Evolutionary conservation across 805 yeast species (phyloP).

Genomic region (Yarrowia hollandica): DNA sequence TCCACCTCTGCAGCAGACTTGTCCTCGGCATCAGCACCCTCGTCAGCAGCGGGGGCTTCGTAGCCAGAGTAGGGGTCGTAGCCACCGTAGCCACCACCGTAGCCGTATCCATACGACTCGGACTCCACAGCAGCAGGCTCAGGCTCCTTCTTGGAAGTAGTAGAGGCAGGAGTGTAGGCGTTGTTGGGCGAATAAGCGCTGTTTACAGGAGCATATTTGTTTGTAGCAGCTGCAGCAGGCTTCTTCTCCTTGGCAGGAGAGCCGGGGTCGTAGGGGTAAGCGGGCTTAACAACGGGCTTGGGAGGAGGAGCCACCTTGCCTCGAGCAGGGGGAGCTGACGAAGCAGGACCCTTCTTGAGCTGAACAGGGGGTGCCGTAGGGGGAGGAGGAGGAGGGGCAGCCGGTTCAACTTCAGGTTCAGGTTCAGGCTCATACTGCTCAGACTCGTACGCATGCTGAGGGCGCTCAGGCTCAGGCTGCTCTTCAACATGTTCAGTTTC

Average conservation of each 20-base stretch:
- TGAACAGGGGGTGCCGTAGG: conserved; percentile 1
- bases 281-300: conserved; percentile 1
- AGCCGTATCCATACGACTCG: conserved; percentile 18
- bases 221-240: conserved; percentile 5
- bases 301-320: conserved; percentile 22
- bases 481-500: neutral
- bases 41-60: conserved; percentile 27
- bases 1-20: conserved; percentile 38
- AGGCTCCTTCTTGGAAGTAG: conserved; percentile 10
- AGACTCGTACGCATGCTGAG: neutral
- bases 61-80: conserved; percentile 34
- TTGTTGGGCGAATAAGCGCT: conserved; percentile 11
- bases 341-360: neutral
- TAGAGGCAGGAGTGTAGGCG: conserved; percentile 7
- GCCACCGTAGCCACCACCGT: conserved; percentile 23
- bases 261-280: conserved; percentile 16
- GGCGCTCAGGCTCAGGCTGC: neutral
- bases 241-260: conserved; percentile 9
- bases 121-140: neutral
- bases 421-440: neutral
- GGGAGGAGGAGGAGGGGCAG: neutral
- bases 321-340: conserved; percentile 2
- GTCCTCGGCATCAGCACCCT: conserved; percentile 37
- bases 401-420: neutral
- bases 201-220: conserved; percentile 3